Base-by-base conservation (phyloP, 495 filamentous ascomycete species). In the Hypoxylon intermedium region DNA sequence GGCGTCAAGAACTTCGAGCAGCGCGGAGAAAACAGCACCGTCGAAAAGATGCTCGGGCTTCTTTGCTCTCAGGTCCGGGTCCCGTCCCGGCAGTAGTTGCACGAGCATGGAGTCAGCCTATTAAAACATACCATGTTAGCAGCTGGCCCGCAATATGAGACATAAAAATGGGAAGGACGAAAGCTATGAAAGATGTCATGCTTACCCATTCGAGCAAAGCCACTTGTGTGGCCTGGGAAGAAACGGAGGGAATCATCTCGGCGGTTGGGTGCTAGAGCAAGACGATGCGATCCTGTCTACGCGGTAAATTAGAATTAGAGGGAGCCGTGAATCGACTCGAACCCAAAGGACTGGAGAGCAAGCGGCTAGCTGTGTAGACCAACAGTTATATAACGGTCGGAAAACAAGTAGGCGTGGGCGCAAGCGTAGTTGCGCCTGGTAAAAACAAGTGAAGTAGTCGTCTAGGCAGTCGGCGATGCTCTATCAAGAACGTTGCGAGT, bases 21-120 rank as follows among this genome's bases (percentile, higher is more conserved):
- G 74, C 54, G 77, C 73, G 48, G 76, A 76, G 63, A 96, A 80
- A 21, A 89, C 80, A 45, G 83, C 80, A 42, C 91, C 92, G 72
- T 95, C 88, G 48, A 82, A 85, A 66, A 96, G 79, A 63, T 92
- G 86, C 53, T 83, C 82, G 52, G 53, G 44, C 24, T 62, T 67
- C 49, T 69, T 71, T 12, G 31, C 59, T 41, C 45, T 85, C 70
- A 38, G 70, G 7, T 65, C 46, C 13, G 49, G 21, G 23, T 61
- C 42, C 24, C 53, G 65, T 7, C 49, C 33, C 44, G 68, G 66
- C 5, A 51, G 40, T 23, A 69, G 51, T 36, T 40, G 43, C 23
- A 23, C 24, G 26, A 69, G 50, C 66, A 71, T 71, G 16, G 59
- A 53, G 41, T 71, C 61, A 23, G 68, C 57, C 68, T 71, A 19